These are phyloP conservation scores for Chaetomium sp. DNA, from an alignment of 2,329 filamentous ascomycete genomes.

Conservation along the genomic window DNA sequence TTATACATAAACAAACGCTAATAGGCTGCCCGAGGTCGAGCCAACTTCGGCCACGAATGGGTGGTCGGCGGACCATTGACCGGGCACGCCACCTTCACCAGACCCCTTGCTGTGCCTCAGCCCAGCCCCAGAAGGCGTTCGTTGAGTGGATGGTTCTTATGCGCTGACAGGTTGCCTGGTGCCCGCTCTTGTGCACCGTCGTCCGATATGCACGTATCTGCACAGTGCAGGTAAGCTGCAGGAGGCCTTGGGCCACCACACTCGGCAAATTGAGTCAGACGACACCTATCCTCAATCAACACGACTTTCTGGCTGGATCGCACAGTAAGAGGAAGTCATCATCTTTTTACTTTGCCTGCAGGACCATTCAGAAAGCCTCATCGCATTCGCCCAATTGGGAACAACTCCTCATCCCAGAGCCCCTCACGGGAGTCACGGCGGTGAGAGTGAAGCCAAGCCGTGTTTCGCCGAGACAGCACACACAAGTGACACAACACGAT, in stretches of 20 bases:
- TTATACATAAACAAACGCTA: neutral
- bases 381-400: neutral
- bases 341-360: neutral
- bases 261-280: neutral
- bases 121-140: neutral
- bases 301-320: neutral
- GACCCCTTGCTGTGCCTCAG: neutral
- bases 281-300: neutral
- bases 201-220: neutral
- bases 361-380: neutral
- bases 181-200: neutral
- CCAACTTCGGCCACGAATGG: neutral
- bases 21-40: neutral
- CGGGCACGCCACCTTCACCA: neutral
- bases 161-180: neutral
- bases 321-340: neutral
- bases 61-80: conserved; percentile 3
- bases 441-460: neutral
- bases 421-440: neutral
- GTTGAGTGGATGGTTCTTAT: no score
- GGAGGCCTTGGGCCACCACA: neutral
- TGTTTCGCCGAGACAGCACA: neutral
- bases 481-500: conserved; percentile 5
- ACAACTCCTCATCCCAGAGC: neutral
- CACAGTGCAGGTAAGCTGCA: conserved; percentile 5